Percentiles rank a stretch among this genome's conserved stretches.
These are phyloP conservation scores for Mycena floridula DNA, from an alignment of 768 basidiomycete genomes.

Conservation along the genomic window DNA sequence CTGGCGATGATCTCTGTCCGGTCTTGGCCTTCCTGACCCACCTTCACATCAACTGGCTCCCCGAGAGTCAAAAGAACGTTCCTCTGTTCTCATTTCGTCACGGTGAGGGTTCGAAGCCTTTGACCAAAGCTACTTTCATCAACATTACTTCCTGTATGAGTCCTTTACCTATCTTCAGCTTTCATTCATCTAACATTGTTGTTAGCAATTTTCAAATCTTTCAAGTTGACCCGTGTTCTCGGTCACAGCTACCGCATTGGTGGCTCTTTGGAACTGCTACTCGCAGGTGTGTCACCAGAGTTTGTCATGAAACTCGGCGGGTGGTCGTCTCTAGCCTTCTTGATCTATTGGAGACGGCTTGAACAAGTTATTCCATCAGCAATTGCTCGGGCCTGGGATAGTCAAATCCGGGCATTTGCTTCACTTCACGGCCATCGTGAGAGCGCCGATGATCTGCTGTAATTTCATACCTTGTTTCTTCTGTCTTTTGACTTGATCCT, in stretches of 20 bases:
- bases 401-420: not conserved
- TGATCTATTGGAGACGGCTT: not conserved
- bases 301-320: not conserved
- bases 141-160: not conserved
- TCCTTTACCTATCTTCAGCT: too few species aligned
- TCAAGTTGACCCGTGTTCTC: too few species aligned
- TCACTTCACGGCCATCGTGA: not conserved
- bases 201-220: not conserved
- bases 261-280: not conserved
- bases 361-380: not conserved
- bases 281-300: not conserved
- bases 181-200: too few species aligned
- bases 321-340: not conserved
- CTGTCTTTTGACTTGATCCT: too few species aligned
- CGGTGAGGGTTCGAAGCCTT: not conserved
- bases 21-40: slow-evolving; percentile 13
- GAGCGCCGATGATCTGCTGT: too few species aligned
- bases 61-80: not conserved
- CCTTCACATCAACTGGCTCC: slow-evolving; percentile 3
- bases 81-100: slow-evolving; percentile 8
- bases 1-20: slow-evolving; percentile 9
- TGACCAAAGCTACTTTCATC: not conserved
- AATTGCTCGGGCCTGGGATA: not conserved
- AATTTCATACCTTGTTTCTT: too few species aligned
- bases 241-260: slow-evolving; percentile 11